Conservation (phyloP, 495 filamentous ascomycete genomes). For the Terfezia boudieri region DNA sequence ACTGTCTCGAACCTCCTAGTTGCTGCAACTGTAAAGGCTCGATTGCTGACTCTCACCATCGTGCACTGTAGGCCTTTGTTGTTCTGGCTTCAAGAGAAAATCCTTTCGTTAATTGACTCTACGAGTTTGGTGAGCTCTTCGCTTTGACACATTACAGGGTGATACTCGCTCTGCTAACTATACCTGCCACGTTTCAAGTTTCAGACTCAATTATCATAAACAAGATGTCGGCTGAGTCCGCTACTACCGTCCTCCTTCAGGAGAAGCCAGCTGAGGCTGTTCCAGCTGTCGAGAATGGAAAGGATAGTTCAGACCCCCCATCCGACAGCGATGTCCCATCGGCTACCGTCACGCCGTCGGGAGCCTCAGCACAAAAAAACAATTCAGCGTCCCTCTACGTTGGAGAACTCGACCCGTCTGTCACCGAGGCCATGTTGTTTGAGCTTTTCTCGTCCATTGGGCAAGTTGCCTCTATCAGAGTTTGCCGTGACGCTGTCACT, state of each 20-base stretch:
- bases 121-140: no score
- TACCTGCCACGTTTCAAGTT: slow-evolving; percentile 7
- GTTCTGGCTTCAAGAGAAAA: no score
- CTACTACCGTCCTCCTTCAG: slow-evolving; percentile 34
- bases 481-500: slow-evolving; percentile 97
- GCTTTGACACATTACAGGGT: no score
- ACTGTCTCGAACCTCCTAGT: no score
- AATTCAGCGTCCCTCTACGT: slow-evolving; percentile 96
- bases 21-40: no score
- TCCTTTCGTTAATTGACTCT: no score
- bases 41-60: no score
- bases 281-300: slow-evolving; percentile 23
- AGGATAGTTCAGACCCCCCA: slow-evolving; percentile 24
- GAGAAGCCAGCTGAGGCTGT: slow-evolving; percentile 40
- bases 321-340: slow-evolving; percentile 38
- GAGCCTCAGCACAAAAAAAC: slow-evolving; percentile 45
- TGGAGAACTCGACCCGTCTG: slow-evolving; percentile 87
- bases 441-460: slow-evolving; percentile 99
- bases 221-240: slow-evolving; percentile 41
- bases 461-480: slow-evolving; percentile 96
- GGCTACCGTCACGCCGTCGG: slow-evolving; percentile 41
- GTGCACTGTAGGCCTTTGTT: no score
- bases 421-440: slow-evolving; percentile 99
- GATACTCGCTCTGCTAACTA: slow-evolving; percentile 3
- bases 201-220: slow-evolving; percentile 9